These are phyloP conservation scores for Schizophyllum commune DNA, from an alignment of 1,284 basidiomycete species.

Conservation along the genomic window DNA sequence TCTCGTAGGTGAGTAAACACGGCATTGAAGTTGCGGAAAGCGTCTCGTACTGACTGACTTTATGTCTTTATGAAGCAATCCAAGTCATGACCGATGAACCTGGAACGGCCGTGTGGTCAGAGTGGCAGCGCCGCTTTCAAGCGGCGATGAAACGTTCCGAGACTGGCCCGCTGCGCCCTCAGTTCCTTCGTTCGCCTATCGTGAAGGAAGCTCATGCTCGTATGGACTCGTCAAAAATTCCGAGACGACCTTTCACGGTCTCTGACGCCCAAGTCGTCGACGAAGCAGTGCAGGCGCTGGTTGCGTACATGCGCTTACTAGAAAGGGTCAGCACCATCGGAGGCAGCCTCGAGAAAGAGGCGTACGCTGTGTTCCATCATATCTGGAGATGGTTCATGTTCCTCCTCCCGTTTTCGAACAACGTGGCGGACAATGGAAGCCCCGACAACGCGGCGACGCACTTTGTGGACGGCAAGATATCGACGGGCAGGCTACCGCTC, in stretches of 20 bases:
- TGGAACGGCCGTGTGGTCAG: too few species aligned
- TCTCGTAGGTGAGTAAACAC: too few species aligned
- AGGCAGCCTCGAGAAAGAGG: not conserved
- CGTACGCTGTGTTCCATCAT: not conserved
- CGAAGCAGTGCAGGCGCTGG: not conserved
- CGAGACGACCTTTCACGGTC: not conserved
- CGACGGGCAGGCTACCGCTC: not conserved
- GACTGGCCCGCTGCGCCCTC: not conserved
- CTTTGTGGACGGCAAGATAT: not conserved
- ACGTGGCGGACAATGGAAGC: not conserved
- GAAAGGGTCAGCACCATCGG: not conserved
- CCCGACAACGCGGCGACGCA: too few species aligned
- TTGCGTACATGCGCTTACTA: not conserved
- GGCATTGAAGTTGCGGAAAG: too few species aligned
- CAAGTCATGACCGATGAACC: too few species aligned
- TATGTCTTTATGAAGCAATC: too few species aligned
- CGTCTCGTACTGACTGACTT: too few species aligned
- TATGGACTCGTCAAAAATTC: not conserved
- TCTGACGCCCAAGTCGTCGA: not conserved
- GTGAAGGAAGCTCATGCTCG: not conserved
- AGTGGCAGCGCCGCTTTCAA: not conserved
- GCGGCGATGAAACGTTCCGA: not conserved
- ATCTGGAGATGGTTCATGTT: not conserved
- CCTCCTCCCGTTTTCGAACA: not conserved
- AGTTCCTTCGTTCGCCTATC: not conserved